Evolutionary conservation across 257 asterid genomes (phyloP), one percentile per base, ranked within the genome.

Genomic region (Cinchona pubescens): DNA sequence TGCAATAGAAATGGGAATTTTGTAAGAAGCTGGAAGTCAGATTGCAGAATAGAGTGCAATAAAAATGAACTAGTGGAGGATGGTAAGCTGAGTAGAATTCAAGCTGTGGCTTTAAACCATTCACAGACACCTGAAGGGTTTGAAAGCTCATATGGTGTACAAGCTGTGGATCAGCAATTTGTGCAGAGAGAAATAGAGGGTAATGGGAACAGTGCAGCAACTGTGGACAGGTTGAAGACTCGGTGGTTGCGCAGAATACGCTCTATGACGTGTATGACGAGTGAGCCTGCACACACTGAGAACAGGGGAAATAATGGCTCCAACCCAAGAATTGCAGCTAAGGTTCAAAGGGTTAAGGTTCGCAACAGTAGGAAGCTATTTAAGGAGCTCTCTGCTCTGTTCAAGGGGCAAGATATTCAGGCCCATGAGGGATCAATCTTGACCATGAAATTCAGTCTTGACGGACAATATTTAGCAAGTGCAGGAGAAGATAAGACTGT

Each of bases 311-410:
- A 40, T 5, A 69, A 78, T 59, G 62, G 73, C 58, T 74, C 71
- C 18, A 67, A 49, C 60, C 82, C 48, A 55, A 62, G 74, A 71
- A 86, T 40, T 40, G 80, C 83, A 67, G 69, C 79, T 53, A 87
- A 74, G 82, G 79, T 78, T 48, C 86, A 75, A 48, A 89, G 93
- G 67, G 90, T 94, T 34, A 86, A 78, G 74, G 97, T 92, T 78
- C 88, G 87, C 45, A 89, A 87, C 34, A 71, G 76, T 67, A 75
- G 78, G 77, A 90, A 83, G 83, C 86, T 75, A 69, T 71, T 79
- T 76, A 94, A 92, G 88, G 97, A 94, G 76, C 85, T 94, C 61
- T 92, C 98, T 18, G 98, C 91, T 53, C 89, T 94, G 58, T 92
- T 88, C 84, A 79, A 70, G 23, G 97, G 90, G 58, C 97, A 92